A percentile compares a stretch with the other conserved stretches of the same genome.
These are phyloP conservation scores for Prunus padus DNA, from an alignment of 306 rosid species.

Conservation along the genomic window DNA sequence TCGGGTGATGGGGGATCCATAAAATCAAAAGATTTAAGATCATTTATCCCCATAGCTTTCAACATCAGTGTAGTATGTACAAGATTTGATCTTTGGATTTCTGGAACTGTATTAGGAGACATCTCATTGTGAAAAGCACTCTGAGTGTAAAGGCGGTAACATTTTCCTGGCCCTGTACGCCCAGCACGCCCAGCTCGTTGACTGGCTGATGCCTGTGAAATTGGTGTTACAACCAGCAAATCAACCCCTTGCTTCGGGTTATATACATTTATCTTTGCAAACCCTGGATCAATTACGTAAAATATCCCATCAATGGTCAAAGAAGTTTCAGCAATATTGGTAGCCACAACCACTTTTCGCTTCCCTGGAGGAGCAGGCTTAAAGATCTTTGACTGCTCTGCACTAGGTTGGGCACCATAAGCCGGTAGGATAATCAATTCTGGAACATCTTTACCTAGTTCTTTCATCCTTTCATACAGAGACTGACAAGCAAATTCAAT, in stretches of 20 bases:
- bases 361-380: constrained; percentile 89
- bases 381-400: constrained; percentile 82
- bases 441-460: constrained; percentile 63
- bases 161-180: constrained; percentile 85
- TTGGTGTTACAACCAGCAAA: constrained; percentile 76
- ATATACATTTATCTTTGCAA: constrained; percentile 87
- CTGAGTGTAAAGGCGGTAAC: constrained; percentile 85
- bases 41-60: constrained; percentile 90
- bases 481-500: constrained; percentile 88
- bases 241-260: constrained; percentile 84
- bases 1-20: constrained; percentile 93
- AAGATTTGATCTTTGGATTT: constrained; percentile 78
- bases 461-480: constrained; percentile 83
- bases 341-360: constrained; percentile 88
- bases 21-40: constrained; percentile 71
- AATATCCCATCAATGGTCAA: constrained; percentile 86
- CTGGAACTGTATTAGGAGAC: constrained; percentile 76
- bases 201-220: constrained; percentile 88
- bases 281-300: constrained; percentile 84
- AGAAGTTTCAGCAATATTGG: constrained; percentile 90
- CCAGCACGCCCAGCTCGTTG: constrained; percentile 92
- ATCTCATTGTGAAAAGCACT: constrained; percentile 79
- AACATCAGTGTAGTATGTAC: constrained; percentile 62
- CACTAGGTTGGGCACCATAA: constrained; percentile 85
- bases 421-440: constrained; percentile 81